Conservation (phyloP, 768 basidiomycete species). For the Pisolithus microcarpus region DNA sequence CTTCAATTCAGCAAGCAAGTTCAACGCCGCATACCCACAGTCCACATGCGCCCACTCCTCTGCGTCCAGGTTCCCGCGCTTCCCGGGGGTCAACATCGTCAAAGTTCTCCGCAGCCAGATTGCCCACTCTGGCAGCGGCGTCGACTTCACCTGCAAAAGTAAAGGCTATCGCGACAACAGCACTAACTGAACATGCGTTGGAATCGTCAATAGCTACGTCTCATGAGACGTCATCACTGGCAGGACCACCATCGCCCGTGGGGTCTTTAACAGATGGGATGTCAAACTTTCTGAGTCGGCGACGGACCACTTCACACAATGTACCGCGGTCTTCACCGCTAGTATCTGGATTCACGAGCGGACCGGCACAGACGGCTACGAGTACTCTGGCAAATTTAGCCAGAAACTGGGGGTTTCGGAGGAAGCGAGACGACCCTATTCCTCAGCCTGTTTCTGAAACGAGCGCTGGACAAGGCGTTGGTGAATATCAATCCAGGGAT, state of each 20-base stretch:
- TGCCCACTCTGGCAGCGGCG: slow-evolving; percentile 50
- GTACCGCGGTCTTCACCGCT: slow-evolving; percentile 45
- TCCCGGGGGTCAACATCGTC: slow-evolving; percentile 66
- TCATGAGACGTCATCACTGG: slow-evolving; percentile 18
- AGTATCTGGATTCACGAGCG: slow-evolving; percentile 13
- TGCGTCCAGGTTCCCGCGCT: slow-evolving; percentile 67
- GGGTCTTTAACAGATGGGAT: slow-evolving; percentile 59
- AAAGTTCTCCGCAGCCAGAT: slow-evolving; percentile 55
- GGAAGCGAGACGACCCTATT: slow-evolving; percentile 35
- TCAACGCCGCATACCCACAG: slow-evolving; percentile 30
- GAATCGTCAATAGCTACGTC: slow-evolving; percentile 39
- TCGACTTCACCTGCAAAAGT: slow-evolving; percentile 34
- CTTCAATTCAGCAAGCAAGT: slow-evolving; percentile 27
- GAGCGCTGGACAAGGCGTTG: slow-evolving; percentile 16
- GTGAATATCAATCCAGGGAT: slow-evolving; percentile 8
- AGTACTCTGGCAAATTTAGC: slow-evolving; percentile 52
- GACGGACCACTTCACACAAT: slow-evolving; percentile 57
- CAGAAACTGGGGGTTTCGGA: slow-evolving; percentile 62
- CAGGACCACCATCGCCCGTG: slow-evolving; percentile 50
- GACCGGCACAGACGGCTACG: slow-evolving; percentile 35
- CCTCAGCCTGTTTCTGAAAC: slow-evolving; percentile 13
- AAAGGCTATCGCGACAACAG: slow-evolving; percentile 65
- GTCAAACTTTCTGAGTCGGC: slow-evolving; percentile 38
- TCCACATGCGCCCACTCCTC: slow-evolving; percentile 42
- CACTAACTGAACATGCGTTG: slow-evolving; percentile 49